Evolutionary conservation across 345 rosid genomes (phyloP), one percentile per base, ranked within the genome.

Genomic region (Citrus inodora): DNA sequence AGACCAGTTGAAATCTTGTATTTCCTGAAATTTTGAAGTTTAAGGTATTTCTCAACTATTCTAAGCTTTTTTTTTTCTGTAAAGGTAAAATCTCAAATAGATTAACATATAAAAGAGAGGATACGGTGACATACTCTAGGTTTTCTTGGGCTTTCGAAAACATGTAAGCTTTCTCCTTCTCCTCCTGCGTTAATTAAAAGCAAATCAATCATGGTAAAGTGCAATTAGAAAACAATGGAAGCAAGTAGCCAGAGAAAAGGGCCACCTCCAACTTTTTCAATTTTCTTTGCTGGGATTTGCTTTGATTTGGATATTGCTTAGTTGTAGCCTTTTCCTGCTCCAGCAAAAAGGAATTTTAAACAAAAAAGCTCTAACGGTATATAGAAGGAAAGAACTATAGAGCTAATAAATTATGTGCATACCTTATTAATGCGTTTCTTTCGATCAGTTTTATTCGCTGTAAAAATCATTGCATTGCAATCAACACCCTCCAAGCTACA

Each of bases 271-370:
- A 56, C 89, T 93, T 92, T 90, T 90, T 90, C 82, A 92, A 76
- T 81, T 90, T 93, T 61, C 91, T 88, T 81, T 87, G 82, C 85
- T 86, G 92, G 22, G 91, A 89, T 77, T 92, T 92, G 86, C 94
- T 89, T 53, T 82, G 22, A 17, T 59, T 76, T 5, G 82, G 78
- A 14, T 37, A 75, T 53, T 75, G 67, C 55, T 74, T 79, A 58
- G 71, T 60, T 63, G 80, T 79, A 40, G 53, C 56, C 63, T 60
- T 79, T 76, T 83, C 81, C 21, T 6, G n/a, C 66, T 71, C 82
- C 88, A 82, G 80, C 42, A 38, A 1, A 19, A 68, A 24, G 27
- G 14, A 35, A 22, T 63, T 76, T 27, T 30, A 77, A 33, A 55
- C 25, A n/a, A 59, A 33, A 75, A 22, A 67, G 1, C 48, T 27